Evolutionary conservation across 306 rosid genomes (phyloP).

Genomic region (Alnus rubra): DNA sequence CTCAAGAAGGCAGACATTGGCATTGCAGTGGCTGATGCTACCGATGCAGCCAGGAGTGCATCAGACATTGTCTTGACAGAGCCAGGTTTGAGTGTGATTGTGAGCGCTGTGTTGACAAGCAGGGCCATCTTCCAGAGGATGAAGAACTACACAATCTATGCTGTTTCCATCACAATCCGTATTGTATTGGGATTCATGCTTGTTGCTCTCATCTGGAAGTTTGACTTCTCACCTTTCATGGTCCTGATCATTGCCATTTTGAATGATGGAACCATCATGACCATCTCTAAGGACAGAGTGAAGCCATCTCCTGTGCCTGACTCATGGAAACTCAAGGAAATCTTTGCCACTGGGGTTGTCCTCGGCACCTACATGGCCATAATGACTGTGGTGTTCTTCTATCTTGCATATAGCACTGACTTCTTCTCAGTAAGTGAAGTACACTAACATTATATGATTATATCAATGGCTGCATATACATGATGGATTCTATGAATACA

Average conservation of each 20-base stretch:
- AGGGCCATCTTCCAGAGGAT: conserved; percentile 96
- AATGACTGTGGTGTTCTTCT: conserved; percentile 76
- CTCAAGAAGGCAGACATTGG: conserved; percentile 92
- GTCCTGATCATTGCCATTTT: conserved; percentile 79
- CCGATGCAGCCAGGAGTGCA: conserved; percentile 93
- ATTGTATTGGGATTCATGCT: conserved; percentile 87
- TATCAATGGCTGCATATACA: not conserved
- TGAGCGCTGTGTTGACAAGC: conserved; percentile 86
- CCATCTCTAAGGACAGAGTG: conserved; percentile 91
- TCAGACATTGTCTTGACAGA: conserved; percentile 91
- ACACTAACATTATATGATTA: not conserved
- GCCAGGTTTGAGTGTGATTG: conserved; percentile 87
- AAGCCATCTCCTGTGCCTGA: conserved; percentile 96
- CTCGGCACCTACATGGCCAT: conserved; percentile 94
- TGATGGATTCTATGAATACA: not conserved
- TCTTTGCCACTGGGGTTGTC: conserved; percentile 77
- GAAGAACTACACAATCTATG: conserved; percentile 95
- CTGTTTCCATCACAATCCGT: conserved; percentile 95
- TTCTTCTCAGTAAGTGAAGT: conserved; percentile 60
- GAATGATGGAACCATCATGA: conserved; percentile 95
- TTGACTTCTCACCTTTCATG: conserved; percentile 93
- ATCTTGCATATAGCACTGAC: conserved; percentile 51
- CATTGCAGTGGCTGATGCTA: conserved; percentile 94
- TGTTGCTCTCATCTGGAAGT: conserved; percentile 79
- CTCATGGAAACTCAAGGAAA: conserved; percentile 93